Conservation (phyloP, 1,284 basidiomycete species). For the Apiotrichum laibachii region DNA sequence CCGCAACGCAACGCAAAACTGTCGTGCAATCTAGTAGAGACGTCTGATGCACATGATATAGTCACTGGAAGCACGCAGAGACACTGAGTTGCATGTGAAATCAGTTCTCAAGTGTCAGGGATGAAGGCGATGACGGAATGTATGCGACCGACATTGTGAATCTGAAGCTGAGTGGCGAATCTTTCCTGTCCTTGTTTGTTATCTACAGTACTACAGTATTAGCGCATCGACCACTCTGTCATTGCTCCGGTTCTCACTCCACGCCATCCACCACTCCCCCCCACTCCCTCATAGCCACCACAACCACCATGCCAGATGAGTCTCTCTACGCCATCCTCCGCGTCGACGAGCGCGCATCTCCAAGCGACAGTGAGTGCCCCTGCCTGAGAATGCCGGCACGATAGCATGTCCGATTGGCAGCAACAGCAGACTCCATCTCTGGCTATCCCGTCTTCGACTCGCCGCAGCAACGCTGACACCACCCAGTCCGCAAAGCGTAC, state of each 20-base stretch:
- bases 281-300: no score
- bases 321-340: conserved; percentile 1
- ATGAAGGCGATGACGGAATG: no score
- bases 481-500: conserved; percentile 3
- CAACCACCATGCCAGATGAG: neutral
- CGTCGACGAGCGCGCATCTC: neutral
- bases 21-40: no score
- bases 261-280: neutral
- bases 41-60: no score
- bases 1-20: neutral
- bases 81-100: no score
- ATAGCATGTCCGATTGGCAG: no score
- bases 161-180: no score
- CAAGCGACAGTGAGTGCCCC: neutral
- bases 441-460: no score
- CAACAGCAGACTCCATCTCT: no score
- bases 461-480: neutral
- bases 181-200: neutral
- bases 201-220: no score
- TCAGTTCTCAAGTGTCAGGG: neutral
- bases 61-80: no score
- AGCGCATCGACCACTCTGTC: neutral
- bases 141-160: neutral
- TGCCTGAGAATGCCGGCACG: no score
- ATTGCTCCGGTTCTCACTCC: neutral